These are phyloP conservation scores for Paraphaeosphaeria minitans DNA, from an alignment of 2,329 filamentous ascomycete genomes.

Conservation along the genomic window DNA sequence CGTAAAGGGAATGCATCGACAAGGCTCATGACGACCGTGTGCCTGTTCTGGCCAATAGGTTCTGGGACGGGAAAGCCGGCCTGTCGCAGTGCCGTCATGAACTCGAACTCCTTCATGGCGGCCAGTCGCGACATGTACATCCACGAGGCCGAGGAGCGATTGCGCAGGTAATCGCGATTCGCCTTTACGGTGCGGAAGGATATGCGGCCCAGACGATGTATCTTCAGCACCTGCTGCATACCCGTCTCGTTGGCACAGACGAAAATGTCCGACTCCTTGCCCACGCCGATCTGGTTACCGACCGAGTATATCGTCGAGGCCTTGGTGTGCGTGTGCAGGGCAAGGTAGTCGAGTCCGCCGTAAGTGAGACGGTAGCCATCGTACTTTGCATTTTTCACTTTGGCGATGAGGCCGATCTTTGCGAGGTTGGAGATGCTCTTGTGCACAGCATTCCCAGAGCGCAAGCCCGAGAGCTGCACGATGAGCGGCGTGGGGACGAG, in stretches of 20 bases:
- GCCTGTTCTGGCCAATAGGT: constrained; percentile 85
- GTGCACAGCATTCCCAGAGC: constrained; percentile 75
- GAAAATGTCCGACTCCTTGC: constrained; percentile 97
- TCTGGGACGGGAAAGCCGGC: constrained; percentile 90
- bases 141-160: constrained; percentile 82
- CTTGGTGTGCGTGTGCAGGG: constrained; percentile 85
- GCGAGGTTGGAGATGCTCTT: constrained; percentile 87
- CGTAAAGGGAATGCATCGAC: constrained; percentile 91
- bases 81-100: constrained; percentile 83
- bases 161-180: constrained; percentile 92
- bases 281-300: constrained; percentile 91
- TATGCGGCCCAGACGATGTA: constrained; percentile 92
- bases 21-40: constrained; percentile 95
- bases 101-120: constrained; percentile 91
- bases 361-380: constrained; percentile 97
- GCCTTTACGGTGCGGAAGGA: constrained; percentile 96
- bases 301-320: constrained; percentile 85
- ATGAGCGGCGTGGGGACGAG: constrained; percentile 92
- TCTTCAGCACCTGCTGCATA: constrained; percentile 84
- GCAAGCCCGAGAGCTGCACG: constrained; percentile 78
- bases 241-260: constrained; percentile 84
- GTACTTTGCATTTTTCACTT: constrained; percentile 94
- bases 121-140: constrained; percentile 97
- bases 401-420: constrained; percentile 88
- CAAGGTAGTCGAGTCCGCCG: constrained; percentile 96